A percentile compares a stretch with the other conserved stretches of the same genome.
Conservation (phyloP, 495 filamentous ascomycete species). For the Oidiodendron maius region DNA sequence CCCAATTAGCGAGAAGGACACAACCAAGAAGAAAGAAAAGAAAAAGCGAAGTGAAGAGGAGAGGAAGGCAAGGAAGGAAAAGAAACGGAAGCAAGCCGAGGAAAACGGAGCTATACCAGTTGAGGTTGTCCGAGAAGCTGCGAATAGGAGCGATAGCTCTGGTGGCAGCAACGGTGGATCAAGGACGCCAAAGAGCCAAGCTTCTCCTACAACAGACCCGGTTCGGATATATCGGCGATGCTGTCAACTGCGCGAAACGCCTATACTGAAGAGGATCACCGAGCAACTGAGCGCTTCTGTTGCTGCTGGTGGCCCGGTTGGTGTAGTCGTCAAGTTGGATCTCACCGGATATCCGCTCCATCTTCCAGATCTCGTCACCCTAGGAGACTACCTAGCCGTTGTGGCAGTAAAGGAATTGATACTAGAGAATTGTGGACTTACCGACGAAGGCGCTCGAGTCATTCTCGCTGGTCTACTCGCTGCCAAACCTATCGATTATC, state of each 20-base stretch:
- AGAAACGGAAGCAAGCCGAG: constrained; percentile 69
- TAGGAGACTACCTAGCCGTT: constrained; percentile 90
- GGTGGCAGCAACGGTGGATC: constrained; percentile 23
- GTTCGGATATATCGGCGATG: constrained; percentile 90
- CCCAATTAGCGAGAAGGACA: constrained; percentile 36
- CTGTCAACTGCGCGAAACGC: constrained; percentile 88
- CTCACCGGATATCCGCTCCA: constrained; percentile 79
- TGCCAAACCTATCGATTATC: constrained; percentile 55
- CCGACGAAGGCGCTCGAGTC: constrained; percentile 77
- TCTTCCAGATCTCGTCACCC: constrained; percentile 72
- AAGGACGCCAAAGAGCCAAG: constrained; percentile 46
- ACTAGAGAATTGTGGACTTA: constrained; percentile 80
- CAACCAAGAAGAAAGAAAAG: constrained; percentile 75
- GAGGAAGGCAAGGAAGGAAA: constrained; percentile 78
- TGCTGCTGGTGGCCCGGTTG: constrained; percentile 53
- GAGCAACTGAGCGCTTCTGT: constrained; percentile 73
- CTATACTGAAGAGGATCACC: constrained; percentile 79
- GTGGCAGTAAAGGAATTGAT: constrained; percentile 83
- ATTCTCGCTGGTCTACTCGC: constrained; percentile 83
- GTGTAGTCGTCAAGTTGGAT: constrained; percentile 74
- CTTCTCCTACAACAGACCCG: constrained; percentile 81
- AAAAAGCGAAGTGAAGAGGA: constrained; percentile 89
- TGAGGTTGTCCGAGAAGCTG: constrained; percentile 50
- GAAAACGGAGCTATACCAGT: constrained; percentile 77
- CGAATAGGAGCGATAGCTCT: constrained; percentile 45